Conservation (phyloP, 2,329 filamentous ascomycete species). For the Aspergillus neotritici region DNA sequence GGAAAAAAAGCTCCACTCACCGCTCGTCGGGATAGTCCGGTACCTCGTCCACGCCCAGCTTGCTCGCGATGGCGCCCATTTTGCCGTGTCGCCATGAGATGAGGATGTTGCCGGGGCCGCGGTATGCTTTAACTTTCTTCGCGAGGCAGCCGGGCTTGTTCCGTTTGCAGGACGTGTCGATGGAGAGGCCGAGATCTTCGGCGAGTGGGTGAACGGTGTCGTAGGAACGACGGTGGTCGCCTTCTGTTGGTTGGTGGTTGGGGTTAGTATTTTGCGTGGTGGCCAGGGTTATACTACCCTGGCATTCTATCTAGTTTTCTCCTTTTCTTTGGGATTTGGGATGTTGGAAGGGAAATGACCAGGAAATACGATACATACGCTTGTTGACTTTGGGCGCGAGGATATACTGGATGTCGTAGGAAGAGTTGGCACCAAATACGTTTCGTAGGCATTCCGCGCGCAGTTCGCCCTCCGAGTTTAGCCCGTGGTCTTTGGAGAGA, state of each 20-base stretch:
- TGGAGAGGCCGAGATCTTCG: too few species aligned
- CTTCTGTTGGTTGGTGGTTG: constrained; percentile 3
- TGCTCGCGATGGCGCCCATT: too few species aligned
- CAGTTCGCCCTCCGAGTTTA: constrained; percentile 20
- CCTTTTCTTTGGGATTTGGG: not conserved
- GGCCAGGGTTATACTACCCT: too few species aligned
- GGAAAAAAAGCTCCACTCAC: constrained; percentile 15
- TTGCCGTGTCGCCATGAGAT: too few species aligned
- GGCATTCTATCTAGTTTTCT: not conserved
- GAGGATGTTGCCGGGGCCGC: too few species aligned
- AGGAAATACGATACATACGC: constrained; percentile 11
- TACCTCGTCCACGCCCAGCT: constrained; percentile 10
- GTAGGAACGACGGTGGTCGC: constrained; percentile 14
- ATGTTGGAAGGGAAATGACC: not conserved
- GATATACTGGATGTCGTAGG: constrained; percentile 24
- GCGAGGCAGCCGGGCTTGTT: too few species aligned
- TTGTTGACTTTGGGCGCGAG: constrained; percentile 22
- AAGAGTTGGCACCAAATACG: constrained; percentile 21
- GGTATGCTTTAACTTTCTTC: too few species aligned
- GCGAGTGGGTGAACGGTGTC: too few species aligned
- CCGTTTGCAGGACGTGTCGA: too few species aligned
- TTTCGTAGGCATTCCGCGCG: constrained; percentile 26
- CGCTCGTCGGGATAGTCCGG: constrained; percentile 22
- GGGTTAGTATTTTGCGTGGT: not conserved
- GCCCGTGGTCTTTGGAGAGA: constrained; percentile 17